Evolutionary conservation across 2,329 filamentous ascomycete species (phyloP), one percentile per base, ranked within the genome.

Genomic region (Alternaria triticimaculans): DNA sequence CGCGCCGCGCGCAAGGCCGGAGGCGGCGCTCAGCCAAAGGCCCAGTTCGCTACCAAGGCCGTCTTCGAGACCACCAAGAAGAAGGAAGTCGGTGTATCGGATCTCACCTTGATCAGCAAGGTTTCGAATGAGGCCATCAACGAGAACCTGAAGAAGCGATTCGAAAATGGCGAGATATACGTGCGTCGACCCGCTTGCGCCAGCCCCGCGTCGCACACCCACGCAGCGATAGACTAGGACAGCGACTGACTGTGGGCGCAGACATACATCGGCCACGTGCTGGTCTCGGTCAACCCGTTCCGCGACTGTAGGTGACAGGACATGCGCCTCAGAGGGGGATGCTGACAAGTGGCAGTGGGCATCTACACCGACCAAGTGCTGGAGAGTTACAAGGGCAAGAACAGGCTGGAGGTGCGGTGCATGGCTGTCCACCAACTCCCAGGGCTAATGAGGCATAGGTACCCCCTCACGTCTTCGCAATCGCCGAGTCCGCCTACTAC

Each of bases 61-160:
- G 93, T 92, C 65, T 99, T 96, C 83, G 96, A 99, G 81, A 93
- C 90, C 65, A 92, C 90, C 70, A 98, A 98, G 87, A 99, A 98
- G 90, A 98, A 97, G 88, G 94, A 99, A 82, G 96, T 99, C 73
- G 96, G 96, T 71, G 96, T 99, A 58, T 97, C 96, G 59, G 96
- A 99, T 86, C 87, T 99, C 80, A 99, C 96, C 5, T 86, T 99
- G 75, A 91, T 99, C 78, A 97, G 94, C 86, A 98, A 98, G 82
- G 96, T 99, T 70, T 97, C 94, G 71, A 98, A 99, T 82, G 96
- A 99, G 82, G 94, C 95, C 65, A 99, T 99, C 86, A 99, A 99
- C 84, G 96, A 98, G 62, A 99, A 99, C 81, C 81, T 99, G 81
- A 97, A 97, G 87, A 96, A 98, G 85, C 90, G 96, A 66, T 99